Base-by-base conservation (phyloP, 805 yeast species). In the Kodamaea lidongshanica region DNA sequence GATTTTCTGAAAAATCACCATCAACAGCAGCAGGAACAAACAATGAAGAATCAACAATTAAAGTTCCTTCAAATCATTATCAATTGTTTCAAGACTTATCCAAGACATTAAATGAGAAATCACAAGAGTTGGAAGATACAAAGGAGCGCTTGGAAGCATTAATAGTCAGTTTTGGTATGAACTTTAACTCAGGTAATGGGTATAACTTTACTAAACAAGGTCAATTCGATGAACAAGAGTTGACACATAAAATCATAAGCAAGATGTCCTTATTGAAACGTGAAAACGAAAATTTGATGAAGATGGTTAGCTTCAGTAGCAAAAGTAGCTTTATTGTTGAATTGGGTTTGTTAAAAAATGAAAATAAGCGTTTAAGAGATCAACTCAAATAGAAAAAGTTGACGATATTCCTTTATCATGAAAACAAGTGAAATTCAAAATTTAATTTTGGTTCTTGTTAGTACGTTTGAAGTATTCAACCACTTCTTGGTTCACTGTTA, bases 291-390 rank as follows among this genome's bases (percentile, higher is more conserved):
- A 76, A 69, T 39, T 65, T 85, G 56, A 67, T 78, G 38, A 73
- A 73, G 43, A 74, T 82, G 77, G 52, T 83, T 7, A 76, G 87
- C 40, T 78, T 68, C 52, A 85, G 94, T n/a, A 77, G 77, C 48
- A 68, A 82, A 24, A 79, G 79, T 46, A 85, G 83, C 45, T 61
- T 75, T 38, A 72, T 77, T 35, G 71, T 83, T 23, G 85, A 80
- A 51, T 50, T 81, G 23, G 84, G 81, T 12, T 49, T 83, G 27
- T 53, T 79, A 27, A 70, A 70, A 35, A 55, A 52, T 21, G 74
- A 72, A 33, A 45, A 42, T 23, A 27, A 22, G 13, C 20, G 21
- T n/a, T 24, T 37, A 21, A 29, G 23, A 18, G 33, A 27, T 9
- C 25, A 29, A 10, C n/a, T 19, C n/a, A n/a, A n/a, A n/a, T n/a